Evolutionary conservation across 768 basidiomycete species (phyloP), one percentile per base, ranked within the genome.

Genomic region (Phlebiopsis gigantea): DNA sequence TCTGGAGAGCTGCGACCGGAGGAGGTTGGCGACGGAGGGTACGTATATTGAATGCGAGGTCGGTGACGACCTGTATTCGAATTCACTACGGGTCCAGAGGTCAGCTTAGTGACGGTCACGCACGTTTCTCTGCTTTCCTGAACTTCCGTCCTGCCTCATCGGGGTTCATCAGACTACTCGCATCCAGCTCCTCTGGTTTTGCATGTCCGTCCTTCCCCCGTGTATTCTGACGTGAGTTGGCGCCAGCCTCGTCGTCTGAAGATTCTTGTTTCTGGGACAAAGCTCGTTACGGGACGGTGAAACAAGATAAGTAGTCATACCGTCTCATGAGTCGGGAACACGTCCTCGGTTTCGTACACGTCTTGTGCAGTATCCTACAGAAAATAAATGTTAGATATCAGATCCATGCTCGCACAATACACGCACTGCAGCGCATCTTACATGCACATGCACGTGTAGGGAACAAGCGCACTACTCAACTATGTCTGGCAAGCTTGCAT

Each of bases 291-390:
- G 19, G 47, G 14, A 30, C 29, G 28, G 19, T n/a, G 47, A 4
- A 19, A 1, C 19, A 10, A 45, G n/a, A n/a, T 19, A 19, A 45
- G 44, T 10, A 25, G 2, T 19, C 44, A 21, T 50, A 45, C 80
- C 60, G 77, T 76, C 21, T 72, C 70, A 48, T 79, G 75, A 26
- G 79, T 68, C 15, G 79, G 84, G 65, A 85, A 79, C 15, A 82
- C 76, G 62, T 96, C 93, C 46, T 90, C 88, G 0, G 93, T 96
- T 68, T 96, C 93, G 66, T 96, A 96, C 44, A 96, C 82, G 69
- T 96, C 93, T 41, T 82, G 92, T 1, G 90, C 92, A 12, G 89
- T 90, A 72, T 94, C 93, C 93, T 96, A 65, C 43, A 53, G 6
- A 25, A 14, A 22, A 5, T 5, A 29, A 2, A 25, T 30, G 21